Base-by-base conservation (phyloP, 371 early-diverging fungal species). In the Phascolomyces articulosus region DNA sequence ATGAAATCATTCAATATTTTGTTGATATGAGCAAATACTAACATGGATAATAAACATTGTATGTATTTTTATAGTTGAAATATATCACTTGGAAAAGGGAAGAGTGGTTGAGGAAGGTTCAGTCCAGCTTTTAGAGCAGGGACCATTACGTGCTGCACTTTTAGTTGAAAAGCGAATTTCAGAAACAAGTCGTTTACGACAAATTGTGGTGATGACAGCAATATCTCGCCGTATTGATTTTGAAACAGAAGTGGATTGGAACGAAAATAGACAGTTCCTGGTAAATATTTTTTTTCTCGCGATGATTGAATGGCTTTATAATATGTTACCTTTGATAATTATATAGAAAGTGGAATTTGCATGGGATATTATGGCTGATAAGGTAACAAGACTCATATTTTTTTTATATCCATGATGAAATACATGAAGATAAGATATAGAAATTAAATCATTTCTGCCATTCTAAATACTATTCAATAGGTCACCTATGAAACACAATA, bases 401-500 rank as follows among this genome's bases (percentile, higher is more conserved):
- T n/a, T n/a, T n/a, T n/a, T n/a, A n/a, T n/a, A n/a, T n/a, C n/a
- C n/a, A n/a, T n/a, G n/a, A n/a, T n/a, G n/a, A n/a, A n/a, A n/a
- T n/a, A n/a, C n/a, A n/a, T n/a, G n/a, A n/a, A n/a, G n/a, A n/a
- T n/a, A n/a, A n/a, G n/a, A n/a, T n/a, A n/a, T n/a, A n/a, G n/a
- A n/a, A n/a, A n/a, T n/a, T n/a, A n/a, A n/a, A n/a, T n/a, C n/a
- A n/a, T n/a, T n/a, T n/a, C n/a, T n/a, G n/a, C 0, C 20, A 55
- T 57, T 38, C 4, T 31, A n/a, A n/a, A n/a, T n/a, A 23, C 9
- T 49, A 13, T 31, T 56, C 24, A 23, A 24, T 65, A 81, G 79
- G 95, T 96, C 11, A 97, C 96, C 0, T 98, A 96, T 70, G 98
- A 98, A 67, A 95, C 95, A 7, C 96, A 96, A 75, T 96, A 93